phyloP scores from a whole-genome alignment of 352 stramenopile species.

The Phytophthora citricola region DNA sequence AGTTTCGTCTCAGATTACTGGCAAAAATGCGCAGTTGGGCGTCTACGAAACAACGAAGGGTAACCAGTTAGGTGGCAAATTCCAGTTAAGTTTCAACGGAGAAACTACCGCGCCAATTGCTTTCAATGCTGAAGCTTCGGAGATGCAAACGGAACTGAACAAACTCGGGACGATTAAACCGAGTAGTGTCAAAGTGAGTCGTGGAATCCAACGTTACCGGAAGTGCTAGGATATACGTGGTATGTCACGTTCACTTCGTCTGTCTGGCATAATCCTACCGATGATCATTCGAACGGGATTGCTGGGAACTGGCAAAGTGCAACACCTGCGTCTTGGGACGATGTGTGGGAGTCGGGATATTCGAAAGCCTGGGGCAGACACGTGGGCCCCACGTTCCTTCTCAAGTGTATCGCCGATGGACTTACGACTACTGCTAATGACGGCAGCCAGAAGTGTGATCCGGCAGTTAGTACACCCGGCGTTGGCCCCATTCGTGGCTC shows the following conservation, averaged over 20 bases:
- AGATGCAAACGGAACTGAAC: slow-evolving; percentile 93
- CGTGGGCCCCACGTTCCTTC: slow-evolving; percentile 85
- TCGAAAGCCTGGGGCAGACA: slow-evolving; percentile 97
- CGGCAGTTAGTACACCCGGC: slow-evolving; percentile 32
- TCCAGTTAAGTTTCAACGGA: slow-evolving; percentile 94
- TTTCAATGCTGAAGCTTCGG: slow-evolving; percentile 80
- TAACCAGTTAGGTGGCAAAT: slow-evolving; percentile 91
- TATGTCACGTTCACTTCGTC: slow-evolving; percentile 95
- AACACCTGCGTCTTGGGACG: slow-evolving; percentile 67
- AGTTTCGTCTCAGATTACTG: slow-evolving; percentile 45
- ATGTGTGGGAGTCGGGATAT: slow-evolving; percentile 94
- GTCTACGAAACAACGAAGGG: slow-evolving; percentile 84
- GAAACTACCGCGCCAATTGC: slow-evolving; percentile 93
- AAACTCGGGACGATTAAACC: slow-evolving; percentile 92
- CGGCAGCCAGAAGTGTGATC: slow-evolving; percentile 55
- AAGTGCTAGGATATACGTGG: slow-evolving; percentile 92
- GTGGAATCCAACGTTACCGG: slow-evolving; percentile 51
- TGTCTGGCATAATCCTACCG: slow-evolving; percentile 92
- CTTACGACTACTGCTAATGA: slow-evolving; percentile 71
- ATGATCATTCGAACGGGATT: slow-evolving; percentile 81
- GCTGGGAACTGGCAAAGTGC: slow-evolving; percentile 94
- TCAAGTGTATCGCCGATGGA: slow-evolving; percentile 69
- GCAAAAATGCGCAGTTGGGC: slow-evolving; percentile 38
- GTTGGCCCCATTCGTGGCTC: slow-evolving; percentile 90
- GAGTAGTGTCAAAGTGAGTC: slow-evolving; percentile 89